These are phyloP conservation scores for Pisolithus thermaeus DNA, from an alignment of 1,284 basidiomycete genomes.

Conservation along the genomic window DNA sequence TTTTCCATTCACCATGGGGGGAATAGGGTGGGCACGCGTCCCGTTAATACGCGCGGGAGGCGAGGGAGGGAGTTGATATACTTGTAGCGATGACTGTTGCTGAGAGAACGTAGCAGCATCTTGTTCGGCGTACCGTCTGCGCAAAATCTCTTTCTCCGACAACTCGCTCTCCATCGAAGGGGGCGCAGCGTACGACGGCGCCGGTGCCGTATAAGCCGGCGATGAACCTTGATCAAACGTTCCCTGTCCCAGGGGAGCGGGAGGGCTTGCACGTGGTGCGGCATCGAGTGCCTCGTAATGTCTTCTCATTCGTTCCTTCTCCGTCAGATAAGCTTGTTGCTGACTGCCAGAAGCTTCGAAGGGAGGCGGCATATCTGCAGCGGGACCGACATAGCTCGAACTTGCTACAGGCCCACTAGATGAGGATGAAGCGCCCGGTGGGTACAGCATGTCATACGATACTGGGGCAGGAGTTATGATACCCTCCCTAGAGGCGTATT, in stretches of 20 bases:
- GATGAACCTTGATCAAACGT: conserved; percentile 15
- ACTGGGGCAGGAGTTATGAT: conserved; percentile 30
- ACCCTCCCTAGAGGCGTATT: conserved; percentile 25
- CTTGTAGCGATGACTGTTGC: conserved; percentile 8
- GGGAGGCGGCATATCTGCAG: conserved; percentile 42
- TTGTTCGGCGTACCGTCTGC: conserved; percentile 40
- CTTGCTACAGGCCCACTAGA: conserved; percentile 11
- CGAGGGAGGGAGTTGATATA: conserved; percentile 12
- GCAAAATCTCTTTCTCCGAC: conserved; percentile 52
- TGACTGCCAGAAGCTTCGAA: conserved; percentile 34
- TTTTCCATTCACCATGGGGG: conserved; percentile 17
- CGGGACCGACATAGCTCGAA: neutral
- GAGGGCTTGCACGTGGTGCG: conserved; percentile 27
- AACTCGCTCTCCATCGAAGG: conserved; percentile 25
- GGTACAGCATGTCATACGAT: conserved; percentile 55
- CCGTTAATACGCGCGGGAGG: conserved; percentile 23
- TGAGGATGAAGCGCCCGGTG: conserved; percentile 24
- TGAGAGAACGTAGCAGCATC: conserved; percentile 31
- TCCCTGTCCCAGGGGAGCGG: conserved; percentile 1
- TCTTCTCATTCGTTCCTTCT: conserved; percentile 29
- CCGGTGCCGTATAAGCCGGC: conserved; percentile 16
- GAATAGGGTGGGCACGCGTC: conserved; percentile 16
- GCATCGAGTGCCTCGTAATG: conserved; percentile 63
- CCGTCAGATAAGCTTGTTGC: conserved; percentile 30
- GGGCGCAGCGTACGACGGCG: conserved; percentile 15